These are phyloP conservation scores for Andrographis paniculata DNA, from an alignment of 305 asterid genomes.

Conservation along the genomic window DNA sequence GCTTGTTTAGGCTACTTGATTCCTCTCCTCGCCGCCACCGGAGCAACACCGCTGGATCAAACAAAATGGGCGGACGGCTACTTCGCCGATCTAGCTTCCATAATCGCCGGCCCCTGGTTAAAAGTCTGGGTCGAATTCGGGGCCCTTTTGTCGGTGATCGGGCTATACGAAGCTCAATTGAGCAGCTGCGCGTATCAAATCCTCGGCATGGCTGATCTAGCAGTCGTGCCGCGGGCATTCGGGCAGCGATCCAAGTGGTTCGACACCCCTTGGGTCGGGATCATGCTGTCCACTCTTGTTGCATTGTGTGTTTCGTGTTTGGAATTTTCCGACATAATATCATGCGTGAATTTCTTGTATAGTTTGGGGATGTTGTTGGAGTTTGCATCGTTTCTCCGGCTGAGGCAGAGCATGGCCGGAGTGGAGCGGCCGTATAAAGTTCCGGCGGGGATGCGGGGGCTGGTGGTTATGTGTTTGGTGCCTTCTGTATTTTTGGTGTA, in stretches of 20 bases:
- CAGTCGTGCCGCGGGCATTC: conserved; percentile 18
- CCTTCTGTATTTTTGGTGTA: conserved; percentile 25
- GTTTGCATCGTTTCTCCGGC: conserved; percentile 27
- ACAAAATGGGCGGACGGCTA: conserved; percentile 42
- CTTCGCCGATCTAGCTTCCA: conserved; percentile 29
- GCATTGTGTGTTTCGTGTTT: conserved; percentile 23
- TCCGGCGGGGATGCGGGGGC: conserved; percentile 17
- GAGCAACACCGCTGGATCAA: conserved; percentile 50
- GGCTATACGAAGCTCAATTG: conserved; percentile 50
- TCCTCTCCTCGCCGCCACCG: conserved; percentile 48
- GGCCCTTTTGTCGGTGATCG: conserved; percentile 43
- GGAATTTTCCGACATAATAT: conserved; percentile 17
- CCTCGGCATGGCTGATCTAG: conserved; percentile 31
- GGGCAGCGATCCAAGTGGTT: conserved; percentile 23
- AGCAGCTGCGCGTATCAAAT: conserved; percentile 54
- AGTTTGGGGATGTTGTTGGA: conserved; percentile 34
- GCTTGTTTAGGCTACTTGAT: conserved; percentile 51
- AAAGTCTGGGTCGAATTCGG: conserved; percentile 62
- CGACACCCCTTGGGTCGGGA: conserved; percentile 35
- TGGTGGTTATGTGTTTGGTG: conserved; percentile 26
- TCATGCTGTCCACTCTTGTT: conserved; percentile 21
- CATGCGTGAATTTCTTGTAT: conserved; percentile 28
- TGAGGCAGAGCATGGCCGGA: conserved; percentile 18
- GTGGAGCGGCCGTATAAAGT: conserved; percentile 24
- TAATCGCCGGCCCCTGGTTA: conserved; percentile 51